A percentile compares a stretch with the other conserved stretches of the same genome.
Conservation (phyloP, 2,329 filamentous ascomycete species). For the Colletotrichum trifolii region DNA sequence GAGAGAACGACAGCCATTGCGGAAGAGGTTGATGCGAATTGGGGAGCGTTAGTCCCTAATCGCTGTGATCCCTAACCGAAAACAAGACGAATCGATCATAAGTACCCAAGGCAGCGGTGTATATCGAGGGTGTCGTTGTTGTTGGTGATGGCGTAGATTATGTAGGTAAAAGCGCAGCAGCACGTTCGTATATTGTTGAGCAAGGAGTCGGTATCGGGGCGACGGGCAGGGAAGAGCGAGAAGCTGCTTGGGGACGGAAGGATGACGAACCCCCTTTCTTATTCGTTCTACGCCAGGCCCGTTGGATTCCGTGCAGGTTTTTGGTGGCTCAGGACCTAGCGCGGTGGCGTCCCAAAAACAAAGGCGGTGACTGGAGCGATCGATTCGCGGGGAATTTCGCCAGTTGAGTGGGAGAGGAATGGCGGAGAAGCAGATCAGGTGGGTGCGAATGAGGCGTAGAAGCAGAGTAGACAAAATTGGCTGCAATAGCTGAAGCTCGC, state of each 20-base stretch:
- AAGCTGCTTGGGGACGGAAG: constrained; percentile 27
- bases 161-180: background rate
- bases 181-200: constrained; percentile 26
- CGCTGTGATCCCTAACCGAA: constrained; percentile 20
- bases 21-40: constrained; percentile 21
- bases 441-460: constrained; percentile 7
- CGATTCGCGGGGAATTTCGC: constrained; percentile 37
- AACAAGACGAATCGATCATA: constrained; percentile 28
- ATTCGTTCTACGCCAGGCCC: constrained; percentile 35
- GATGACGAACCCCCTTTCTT: constrained; percentile 36
- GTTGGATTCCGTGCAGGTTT: constrained; percentile 36
- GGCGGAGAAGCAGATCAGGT: constrained; percentile 23
- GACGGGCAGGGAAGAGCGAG: constrained; percentile 17
- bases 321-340: constrained; percentile 37
- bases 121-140: background rate
- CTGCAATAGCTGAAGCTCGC: constrained; percentile 6
- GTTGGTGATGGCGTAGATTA: constrained; percentile 18
- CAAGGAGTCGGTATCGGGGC: constrained; percentile 29
- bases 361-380: constrained; percentile 38
- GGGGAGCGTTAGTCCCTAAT: constrained; percentile 32
- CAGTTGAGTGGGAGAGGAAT: constrained; percentile 12
- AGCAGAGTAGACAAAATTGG: constrained; percentile 4
- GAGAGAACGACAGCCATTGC: constrained; percentile 67
- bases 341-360: constrained; percentile 38
- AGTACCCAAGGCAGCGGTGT: background rate